phyloP scores from a whole-genome alignment of 139 green algal species.

The Chlamydomonas sp. region DNA sequence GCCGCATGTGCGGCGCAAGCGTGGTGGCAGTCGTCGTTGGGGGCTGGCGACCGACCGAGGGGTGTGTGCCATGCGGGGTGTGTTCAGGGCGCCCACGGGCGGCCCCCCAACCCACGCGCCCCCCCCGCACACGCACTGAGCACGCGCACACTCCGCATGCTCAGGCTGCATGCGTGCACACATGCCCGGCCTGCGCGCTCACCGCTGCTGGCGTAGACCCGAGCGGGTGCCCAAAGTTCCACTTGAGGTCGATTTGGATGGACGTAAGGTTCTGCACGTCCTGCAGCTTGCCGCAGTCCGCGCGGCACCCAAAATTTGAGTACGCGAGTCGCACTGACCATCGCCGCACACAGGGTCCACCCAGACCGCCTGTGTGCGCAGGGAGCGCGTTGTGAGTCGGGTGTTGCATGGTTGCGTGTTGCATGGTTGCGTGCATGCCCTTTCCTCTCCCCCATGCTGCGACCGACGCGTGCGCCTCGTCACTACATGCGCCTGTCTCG shows the following conservation, averaged over 20 bases:
- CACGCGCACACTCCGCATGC: no score
- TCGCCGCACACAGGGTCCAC: slow-evolving; percentile 74
- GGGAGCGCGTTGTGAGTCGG: background rate
- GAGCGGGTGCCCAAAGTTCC: slow-evolving; percentile 61
- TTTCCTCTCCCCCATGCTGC: no score
- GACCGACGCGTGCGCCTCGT: no score
- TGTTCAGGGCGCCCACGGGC: no score
- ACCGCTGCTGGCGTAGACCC: slow-evolving; percentile 55
- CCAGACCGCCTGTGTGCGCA: slow-evolving; percentile 48
- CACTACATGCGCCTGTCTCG: background rate
- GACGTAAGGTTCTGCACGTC: slow-evolving; percentile 64
- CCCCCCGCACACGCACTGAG: no score
- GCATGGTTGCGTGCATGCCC: background rate
- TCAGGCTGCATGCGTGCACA: no score
- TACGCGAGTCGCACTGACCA: slow-evolving; percentile 70
- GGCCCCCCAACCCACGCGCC: no score
- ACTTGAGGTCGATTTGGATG: slow-evolving; percentile 62
- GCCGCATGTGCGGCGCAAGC: background rate
- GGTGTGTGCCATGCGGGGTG: no score
- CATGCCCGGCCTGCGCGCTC: no score
- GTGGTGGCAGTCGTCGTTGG: background rate
- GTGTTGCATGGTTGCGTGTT: background rate
- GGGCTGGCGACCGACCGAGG: no score
- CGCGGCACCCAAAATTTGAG: slow-evolving; percentile 72
- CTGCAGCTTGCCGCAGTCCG: slow-evolving; percentile 70